These are phyloP conservation scores for Geosmithia morbida DNA, from an alignment of 2,329 filamentous ascomycete genomes.

Conservation along the genomic window DNA sequence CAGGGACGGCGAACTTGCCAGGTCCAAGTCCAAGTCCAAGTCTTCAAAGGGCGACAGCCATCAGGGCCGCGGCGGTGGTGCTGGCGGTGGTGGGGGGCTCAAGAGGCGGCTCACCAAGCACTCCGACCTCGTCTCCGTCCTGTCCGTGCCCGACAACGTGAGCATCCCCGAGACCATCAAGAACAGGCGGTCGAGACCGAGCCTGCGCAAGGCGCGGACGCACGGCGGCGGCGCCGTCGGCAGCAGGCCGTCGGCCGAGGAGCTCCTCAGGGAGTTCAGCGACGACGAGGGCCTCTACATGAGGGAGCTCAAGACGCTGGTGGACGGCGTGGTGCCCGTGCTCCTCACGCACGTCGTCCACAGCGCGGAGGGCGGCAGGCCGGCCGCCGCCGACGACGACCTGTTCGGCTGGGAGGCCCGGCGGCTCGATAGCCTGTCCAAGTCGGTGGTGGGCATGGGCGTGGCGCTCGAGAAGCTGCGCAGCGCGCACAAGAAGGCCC, in stretches of 20 bases:
- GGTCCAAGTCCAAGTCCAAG: slow-evolving; percentile 14
- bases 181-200: slow-evolving; percentile 64
- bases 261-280: slow-evolving; percentile 66
- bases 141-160: slow-evolving; percentile 55
- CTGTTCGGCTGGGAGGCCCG: slow-evolving; percentile 17
- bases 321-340: slow-evolving; percentile 90
- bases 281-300: slow-evolving; percentile 80
- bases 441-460: slow-evolving; percentile 90
- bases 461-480: slow-evolving; percentile 75
- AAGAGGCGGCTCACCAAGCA: slow-evolving; percentile 78
- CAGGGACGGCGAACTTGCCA: slow-evolving; percentile 28
- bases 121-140: slow-evolving; percentile 83
- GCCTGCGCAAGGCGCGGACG: slow-evolving; percentile 49
- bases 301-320: slow-evolving; percentile 80
- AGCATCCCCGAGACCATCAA: slow-evolving; percentile 43
- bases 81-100: slow-evolving; percentile 26
- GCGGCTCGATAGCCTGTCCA: slow-evolving; percentile 51
- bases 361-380: slow-evolving; percentile 15
- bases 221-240: slow-evolving; percentile 44
- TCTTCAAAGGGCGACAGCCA: slow-evolving; percentile 14
- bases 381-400: too few relatives aligned
- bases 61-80: slow-evolving; percentile 27
- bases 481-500: slow-evolving; percentile 65
- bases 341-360: slow-evolving; percentile 74
- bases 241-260: slow-evolving; percentile 54